Conservation (phyloP, 2,329 filamentous ascomycete species). For the Colletotrichum sp. region DNA sequence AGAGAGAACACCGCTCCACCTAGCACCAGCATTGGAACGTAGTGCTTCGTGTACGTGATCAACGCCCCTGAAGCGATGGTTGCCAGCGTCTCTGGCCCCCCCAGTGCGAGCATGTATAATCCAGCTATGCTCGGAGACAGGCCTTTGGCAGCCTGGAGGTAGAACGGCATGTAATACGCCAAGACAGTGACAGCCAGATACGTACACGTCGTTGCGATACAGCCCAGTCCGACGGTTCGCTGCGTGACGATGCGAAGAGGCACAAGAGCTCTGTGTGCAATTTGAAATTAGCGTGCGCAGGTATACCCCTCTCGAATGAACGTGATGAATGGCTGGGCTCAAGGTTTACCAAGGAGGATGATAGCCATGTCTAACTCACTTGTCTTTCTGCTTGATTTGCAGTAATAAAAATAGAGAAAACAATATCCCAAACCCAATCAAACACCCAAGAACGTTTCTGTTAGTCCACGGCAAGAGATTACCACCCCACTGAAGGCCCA, state of each 20-base stretch:
- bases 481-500: background rate
- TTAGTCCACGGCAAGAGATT: background rate
- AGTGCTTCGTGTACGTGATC: background rate
- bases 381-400: background rate
- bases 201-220: background rate
- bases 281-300: background rate
- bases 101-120: background rate
- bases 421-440: background rate
- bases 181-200: background rate
- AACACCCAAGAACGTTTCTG: background rate
- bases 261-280: background rate
- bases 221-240: background rate
- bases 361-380: background rate
- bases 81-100: background rate
- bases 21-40: background rate
- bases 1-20: background rate
- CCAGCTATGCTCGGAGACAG: background rate
- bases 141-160: background rate
- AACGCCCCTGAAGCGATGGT: background rate
- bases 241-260: background rate
- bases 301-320: background rate
- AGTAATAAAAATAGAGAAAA: background rate
- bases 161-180: background rate
- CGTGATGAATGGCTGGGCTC: background rate
- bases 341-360: background rate